A percentile compares a stretch with the other conserved stretches of the same genome.
These are phyloP conservation scores for Marchantia polymorpha DNA, from an alignment of 225 moss, liverwort and hornwort genomes.

Conservation along the genomic window DNA sequence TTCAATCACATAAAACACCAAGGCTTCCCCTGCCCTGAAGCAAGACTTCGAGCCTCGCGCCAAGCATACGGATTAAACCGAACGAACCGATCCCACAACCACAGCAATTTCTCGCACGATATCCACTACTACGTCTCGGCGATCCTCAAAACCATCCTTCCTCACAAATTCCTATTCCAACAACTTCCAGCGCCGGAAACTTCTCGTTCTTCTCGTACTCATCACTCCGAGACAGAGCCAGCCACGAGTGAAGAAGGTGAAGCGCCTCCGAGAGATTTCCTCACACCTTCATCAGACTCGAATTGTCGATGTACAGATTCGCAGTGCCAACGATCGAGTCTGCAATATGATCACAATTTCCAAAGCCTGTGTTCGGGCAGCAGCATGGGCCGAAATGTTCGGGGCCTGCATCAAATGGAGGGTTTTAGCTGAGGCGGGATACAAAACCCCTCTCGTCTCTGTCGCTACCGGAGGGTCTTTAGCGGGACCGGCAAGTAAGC, in stretches of 20 bases:
- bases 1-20: conserved; percentile 1
- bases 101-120: background rate
- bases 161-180: background rate
- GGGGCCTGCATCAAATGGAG: too few species aligned
- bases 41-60: background rate
- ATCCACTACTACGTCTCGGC: background rate
- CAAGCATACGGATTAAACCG: background rate
- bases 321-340: background rate
- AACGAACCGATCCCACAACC: background rate
- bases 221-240: background rate
- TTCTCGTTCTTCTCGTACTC: background rate
- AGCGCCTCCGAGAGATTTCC: background rate
- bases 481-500: too few species aligned
- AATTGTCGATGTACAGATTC: background rate
- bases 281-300: background rate
- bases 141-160: background rate
- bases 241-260: background rate
- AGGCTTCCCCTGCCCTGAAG: background rate
- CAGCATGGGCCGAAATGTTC: too few species aligned
- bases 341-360: background rate
- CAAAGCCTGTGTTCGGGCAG: background rate
- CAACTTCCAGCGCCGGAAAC: background rate
- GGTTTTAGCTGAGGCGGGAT: too few species aligned
- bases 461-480: too few species aligned
- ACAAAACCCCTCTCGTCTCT: too few species aligned